Evolutionary conservation across 495 filamentous ascomycete genomes (phyloP), one percentile per base, ranked within the genome.

Genomic region (Neurospora terricola): DNA sequence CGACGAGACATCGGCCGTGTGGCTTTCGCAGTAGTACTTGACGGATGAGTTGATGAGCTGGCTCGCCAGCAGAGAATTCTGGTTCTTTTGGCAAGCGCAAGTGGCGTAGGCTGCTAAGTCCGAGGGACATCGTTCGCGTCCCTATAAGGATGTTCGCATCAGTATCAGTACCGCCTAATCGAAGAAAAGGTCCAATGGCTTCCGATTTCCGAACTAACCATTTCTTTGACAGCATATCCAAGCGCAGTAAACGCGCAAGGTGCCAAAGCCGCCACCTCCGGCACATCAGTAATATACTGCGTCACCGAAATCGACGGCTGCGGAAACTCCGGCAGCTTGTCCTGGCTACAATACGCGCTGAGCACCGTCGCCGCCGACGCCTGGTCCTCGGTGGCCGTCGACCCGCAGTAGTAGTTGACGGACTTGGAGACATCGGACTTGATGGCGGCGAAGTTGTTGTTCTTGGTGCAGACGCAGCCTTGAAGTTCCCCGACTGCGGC

Each of bases 391-490:
- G 77, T 81, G 0, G 85, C 84, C 1, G 81, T 82, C 16, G 77
- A 75, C 8, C 82, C 82, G 45, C 86, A 87, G 21, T 75, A 79
- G 59, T 80, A 77, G 71, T 76, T 80, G 34, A 87, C 75, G 4
- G 79, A 82, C 0, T 73, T 69, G 0, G 84, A 83, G 12, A 87
- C 78, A 10, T 43, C 75, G 5, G 78, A 76, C 36, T 78, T 76
- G 70, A 87, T 79, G 9, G 81, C 81, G 9, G 76, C 79, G n/a
- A 81, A 79, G 76, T 84, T 84, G 59, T 81, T 78, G 76, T 85
- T 82, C 73, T 87, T 84, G 69, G 84, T 84, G 77, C 86, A 87
- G 38, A 85, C 79, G 43, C 86, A 87, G 10, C 79, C 82, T 75
- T 85, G 83, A 1, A 87, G 80, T 11, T 80, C 81, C 2, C 81